Percentiles rank a stretch among this genome's conserved stretches.
Evolutionary conservation across 768 basidiomycete species (phyloP).

Genomic region (Kwoniella botswanensis): DNA sequence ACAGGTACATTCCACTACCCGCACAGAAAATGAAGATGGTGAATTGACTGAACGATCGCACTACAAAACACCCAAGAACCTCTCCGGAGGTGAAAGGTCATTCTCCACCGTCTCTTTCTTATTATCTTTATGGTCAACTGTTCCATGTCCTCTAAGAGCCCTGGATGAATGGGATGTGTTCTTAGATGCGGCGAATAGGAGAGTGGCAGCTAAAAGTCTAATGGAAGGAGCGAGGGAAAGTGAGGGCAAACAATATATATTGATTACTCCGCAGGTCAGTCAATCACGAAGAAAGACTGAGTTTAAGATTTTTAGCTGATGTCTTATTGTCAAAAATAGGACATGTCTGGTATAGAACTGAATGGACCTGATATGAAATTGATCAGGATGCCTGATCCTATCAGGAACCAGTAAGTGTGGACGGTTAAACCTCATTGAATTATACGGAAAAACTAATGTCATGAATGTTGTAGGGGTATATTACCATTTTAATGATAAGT

Average conservation of each 20-base stretch:
- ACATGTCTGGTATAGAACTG: constrained; percentile 46
- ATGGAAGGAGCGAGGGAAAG: constrained; percentile 86
- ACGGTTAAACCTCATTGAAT: not conserved
- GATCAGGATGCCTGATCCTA: constrained; percentile 53
- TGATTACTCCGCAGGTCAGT: constrained; percentile 84
- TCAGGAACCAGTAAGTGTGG: constrained; percentile 36
- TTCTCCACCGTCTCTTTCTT: constrained; percentile 94
- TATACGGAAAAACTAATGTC: no score
- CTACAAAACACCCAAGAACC: constrained; percentile 47
- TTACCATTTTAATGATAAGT: constrained; percentile 6
- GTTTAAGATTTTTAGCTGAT: not conserved
- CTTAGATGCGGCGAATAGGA: constrained; percentile 69
- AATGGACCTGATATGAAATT: constrained; percentile 40
- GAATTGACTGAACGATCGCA: constrained; percentile 53
- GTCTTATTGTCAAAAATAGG: constrained; percentile 20
- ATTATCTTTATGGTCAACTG: constrained; percentile 94
- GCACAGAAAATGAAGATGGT: constrained; percentile 75
- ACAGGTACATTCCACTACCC: constrained; percentile 19
- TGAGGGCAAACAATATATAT: constrained; percentile 87
- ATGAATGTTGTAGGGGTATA: constrained; percentile 6
- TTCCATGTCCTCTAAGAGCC: constrained; percentile 90
- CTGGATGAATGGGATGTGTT: constrained; percentile 99
- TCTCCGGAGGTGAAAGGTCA: constrained; percentile 91
- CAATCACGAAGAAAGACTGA: not conserved
- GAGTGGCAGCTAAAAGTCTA: constrained; percentile 95